Percentiles rank a stretch among this genome's conserved stretches.
Evolutionary conservation across 2,329 filamentous ascomycete species (phyloP).

Genomic region (Endocalyx cinctus): DNA sequence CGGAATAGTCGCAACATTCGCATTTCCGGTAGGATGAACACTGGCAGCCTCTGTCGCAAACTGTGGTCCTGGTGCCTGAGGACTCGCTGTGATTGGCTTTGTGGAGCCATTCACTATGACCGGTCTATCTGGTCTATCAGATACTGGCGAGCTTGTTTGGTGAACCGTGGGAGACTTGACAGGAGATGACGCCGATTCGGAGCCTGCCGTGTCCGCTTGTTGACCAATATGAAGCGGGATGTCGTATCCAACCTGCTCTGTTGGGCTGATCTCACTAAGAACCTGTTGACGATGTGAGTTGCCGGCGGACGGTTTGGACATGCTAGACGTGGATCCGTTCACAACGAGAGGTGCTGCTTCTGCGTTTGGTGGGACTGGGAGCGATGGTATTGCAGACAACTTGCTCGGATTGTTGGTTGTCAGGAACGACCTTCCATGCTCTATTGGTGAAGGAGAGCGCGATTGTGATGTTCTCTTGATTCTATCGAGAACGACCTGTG

Average conservation of each 20-base stretch:
- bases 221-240: constrained; percentile 35
- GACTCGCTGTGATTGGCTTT: constrained; percentile 5
- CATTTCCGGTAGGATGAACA: constrained; percentile 11
- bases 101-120: constrained; percentile 40
- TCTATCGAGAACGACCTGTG: constrained; percentile 49
- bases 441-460: too few species aligned
- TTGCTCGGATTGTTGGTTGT: too few species aligned
- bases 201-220: constrained; percentile 18
- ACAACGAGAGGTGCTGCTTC: constrained; percentile 36
- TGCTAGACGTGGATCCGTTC: constrained; percentile 35
- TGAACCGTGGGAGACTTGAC: constrained; percentile 14
- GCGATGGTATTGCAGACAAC: too few species aligned
- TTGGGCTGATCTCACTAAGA: constrained; percentile 19
- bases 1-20: constrained; percentile 15
- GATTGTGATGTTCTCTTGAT: constrained; percentile 52
- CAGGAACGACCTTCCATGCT: too few species aligned
- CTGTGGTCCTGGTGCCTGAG: constrained; percentile 9
- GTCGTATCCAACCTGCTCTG: constrained; percentile 29
- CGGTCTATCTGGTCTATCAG: constrained; percentile 44
- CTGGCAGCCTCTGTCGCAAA: constrained; percentile 28
- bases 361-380: too few species aligned
- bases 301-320: constrained; percentile 23
- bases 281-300: constrained; percentile 23
- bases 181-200: constrained; percentile 15
- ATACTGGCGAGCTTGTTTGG: constrained; percentile 21